A percentile compares a stretch with the other conserved stretches of the same genome.
These are phyloP conservation scores for Parietaria judaica DNA, from an alignment of 306 rosid species.

Conservation along the genomic window DNA sequence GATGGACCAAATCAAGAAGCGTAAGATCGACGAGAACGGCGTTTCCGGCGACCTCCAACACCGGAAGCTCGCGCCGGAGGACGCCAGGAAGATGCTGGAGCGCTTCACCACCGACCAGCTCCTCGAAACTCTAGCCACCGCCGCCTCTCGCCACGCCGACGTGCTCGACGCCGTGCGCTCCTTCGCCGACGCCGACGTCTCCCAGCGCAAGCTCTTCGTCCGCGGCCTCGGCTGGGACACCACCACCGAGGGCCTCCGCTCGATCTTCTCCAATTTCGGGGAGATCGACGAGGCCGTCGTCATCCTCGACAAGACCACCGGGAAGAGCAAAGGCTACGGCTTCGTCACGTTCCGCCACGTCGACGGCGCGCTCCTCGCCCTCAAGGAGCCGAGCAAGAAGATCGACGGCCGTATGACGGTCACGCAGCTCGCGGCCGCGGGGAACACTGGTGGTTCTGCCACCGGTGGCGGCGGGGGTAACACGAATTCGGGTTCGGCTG, in stretches of 20 bases:
- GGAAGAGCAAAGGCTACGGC: constrained; percentile 81
- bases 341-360: constrained; percentile 84
- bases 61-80: constrained; percentile 39
- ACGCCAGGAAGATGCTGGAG: constrained; percentile 74
- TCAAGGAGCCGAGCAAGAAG: constrained; percentile 91
- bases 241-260: constrained; percentile 78
- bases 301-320: constrained; percentile 72
- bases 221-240: constrained; percentile 99
- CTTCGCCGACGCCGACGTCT: constrained; percentile 54
- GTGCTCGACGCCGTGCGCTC: constrained; percentile 70
- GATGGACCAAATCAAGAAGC: constrained; percentile 77
- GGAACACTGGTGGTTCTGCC: background rate
- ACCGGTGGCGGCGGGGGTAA: constrained; percentile 37
- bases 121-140: constrained; percentile 60
- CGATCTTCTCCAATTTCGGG: constrained; percentile 78
- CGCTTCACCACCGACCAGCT: constrained; percentile 71
- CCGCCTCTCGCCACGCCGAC: constrained; percentile 60
- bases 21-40: constrained; percentile 86
- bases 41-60: constrained; percentile 15
- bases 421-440: constrained; percentile 79
- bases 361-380: constrained; percentile 75
- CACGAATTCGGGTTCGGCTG: background rate
- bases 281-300: constrained; percentile 93
- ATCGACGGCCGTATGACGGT: constrained; percentile 95
- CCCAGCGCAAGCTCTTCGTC: constrained; percentile 91